phyloP scores from a whole-genome alignment of 148 eudicot genomes.

The Chenopodium suecicum region DNA sequence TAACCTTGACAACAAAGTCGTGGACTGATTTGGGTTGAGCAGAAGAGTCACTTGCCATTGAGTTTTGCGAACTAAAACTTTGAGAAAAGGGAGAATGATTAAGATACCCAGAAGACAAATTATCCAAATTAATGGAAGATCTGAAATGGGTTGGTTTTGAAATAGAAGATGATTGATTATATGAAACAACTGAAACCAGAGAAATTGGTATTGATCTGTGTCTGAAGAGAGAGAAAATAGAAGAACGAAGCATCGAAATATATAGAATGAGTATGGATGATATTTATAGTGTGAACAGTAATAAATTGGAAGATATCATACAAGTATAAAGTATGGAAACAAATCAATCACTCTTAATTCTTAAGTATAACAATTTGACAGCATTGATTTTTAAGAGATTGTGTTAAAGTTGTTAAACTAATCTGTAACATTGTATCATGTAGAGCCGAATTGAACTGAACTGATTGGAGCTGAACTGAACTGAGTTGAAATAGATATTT shows the following conservation, averaged over 20 bases:
- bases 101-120: constrained; percentile 17
- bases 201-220: constrained; percentile 4
- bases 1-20: constrained; percentile 49
- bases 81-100: constrained; percentile 3
- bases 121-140: constrained; percentile 12
- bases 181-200: background rate
- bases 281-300: no score
- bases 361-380: no score
- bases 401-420: no score
- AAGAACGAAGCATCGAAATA: background rate
- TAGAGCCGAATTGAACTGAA: no score
- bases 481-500: no score
- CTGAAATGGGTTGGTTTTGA: constrained; percentile 23
- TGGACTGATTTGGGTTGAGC: constrained; percentile 42
- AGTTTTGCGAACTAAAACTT: constrained; percentile 14
- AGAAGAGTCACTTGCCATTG: constrained; percentile 35
- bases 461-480: no score
- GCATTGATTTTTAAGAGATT: no score
- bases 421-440: no score
- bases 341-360: no score
- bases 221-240: constrained; percentile 19
- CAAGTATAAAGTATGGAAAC: no score
- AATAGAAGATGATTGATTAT: constrained; percentile 11
- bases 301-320: no score
- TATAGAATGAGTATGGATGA: no score